A percentile compares a stretch with the other conserved stretches of the same genome.
Conservation (phyloP, 331 rosid species). For the Rosa hybrid region DNA sequence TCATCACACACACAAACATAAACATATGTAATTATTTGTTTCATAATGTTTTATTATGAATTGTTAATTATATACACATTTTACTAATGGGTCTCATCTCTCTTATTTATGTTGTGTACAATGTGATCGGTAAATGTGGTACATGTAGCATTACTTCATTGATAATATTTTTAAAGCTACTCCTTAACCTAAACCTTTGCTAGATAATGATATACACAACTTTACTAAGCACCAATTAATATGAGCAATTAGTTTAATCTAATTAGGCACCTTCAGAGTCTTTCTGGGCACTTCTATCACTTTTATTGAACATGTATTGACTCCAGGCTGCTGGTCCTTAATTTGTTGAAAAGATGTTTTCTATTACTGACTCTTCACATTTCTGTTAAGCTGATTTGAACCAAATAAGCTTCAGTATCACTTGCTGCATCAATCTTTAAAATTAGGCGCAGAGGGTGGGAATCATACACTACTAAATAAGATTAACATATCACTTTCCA, state of each 20-base stretch:
- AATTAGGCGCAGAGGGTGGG: background rate
- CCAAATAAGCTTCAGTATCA: background rate
- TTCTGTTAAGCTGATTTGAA: background rate
- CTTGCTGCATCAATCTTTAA: background rate
- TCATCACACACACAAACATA: background rate
- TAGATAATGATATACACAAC: background rate
- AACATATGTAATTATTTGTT: slow-evolving; percentile 5
- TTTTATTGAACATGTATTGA: background rate
- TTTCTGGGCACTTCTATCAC: background rate
- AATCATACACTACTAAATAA: background rate
- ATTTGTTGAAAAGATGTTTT: slow-evolving; percentile 2
- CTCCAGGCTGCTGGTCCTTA: background rate
- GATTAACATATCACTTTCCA: background rate
- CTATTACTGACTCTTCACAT: background rate
- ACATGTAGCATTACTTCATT: background rate
- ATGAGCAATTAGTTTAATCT: background rate
- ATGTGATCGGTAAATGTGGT: background rate
- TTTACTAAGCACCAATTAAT: background rate
- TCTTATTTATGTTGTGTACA: background rate
- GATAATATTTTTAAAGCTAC: background rate
- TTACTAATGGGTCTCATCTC: background rate
- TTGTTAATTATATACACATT: background rate
- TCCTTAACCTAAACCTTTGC: background rate
- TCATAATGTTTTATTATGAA: background rate
- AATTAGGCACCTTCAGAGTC: background rate